These are phyloP conservation scores for Penicillium sp. DNA, from an alignment of 2,329 filamentous ascomycete species.

Conservation along the genomic window DNA sequence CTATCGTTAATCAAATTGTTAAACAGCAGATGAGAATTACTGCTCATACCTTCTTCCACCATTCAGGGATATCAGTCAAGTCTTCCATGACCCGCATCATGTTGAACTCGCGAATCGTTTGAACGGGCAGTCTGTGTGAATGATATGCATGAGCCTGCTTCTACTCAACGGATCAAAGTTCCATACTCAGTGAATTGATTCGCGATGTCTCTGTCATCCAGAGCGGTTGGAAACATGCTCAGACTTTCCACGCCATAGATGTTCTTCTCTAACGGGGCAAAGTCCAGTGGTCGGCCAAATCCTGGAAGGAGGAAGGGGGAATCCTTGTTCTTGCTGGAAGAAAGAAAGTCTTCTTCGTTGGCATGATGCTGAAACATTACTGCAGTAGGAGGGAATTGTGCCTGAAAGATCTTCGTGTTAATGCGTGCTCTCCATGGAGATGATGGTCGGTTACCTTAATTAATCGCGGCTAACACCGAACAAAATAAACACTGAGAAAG, in stretches of 20 bases:
- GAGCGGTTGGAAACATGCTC: conserved; percentile 38
- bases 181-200: conserved; percentile 36
- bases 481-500: not conserved
- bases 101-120: conserved; percentile 42
- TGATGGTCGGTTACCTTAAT: not conserved
- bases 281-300: conserved; percentile 38
- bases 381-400: not conserved
- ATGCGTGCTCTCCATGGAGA: not conserved
- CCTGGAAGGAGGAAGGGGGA: conserved; percentile 37
- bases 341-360: conserved; percentile 16
- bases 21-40: not conserved
- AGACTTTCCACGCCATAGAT: conserved; percentile 35
- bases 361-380: conserved; percentile 30
- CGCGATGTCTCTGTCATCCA: conserved; percentile 39
- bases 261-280: conserved; percentile 28
- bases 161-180: not conserved
- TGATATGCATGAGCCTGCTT: not conserved
- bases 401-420: not conserved
- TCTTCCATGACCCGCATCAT: conserved; percentile 47
- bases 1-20: not conserved
- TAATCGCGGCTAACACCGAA: not conserved
- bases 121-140: conserved; percentile 29
- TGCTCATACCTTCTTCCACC: conserved; percentile 41
- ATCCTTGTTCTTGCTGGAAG: conserved; percentile 15
- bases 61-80: conserved; percentile 47